These are phyloP conservation scores for Epichloe bromicola DNA, from an alignment of 2,329 filamentous ascomycete genomes.

Conservation along the genomic window DNA sequence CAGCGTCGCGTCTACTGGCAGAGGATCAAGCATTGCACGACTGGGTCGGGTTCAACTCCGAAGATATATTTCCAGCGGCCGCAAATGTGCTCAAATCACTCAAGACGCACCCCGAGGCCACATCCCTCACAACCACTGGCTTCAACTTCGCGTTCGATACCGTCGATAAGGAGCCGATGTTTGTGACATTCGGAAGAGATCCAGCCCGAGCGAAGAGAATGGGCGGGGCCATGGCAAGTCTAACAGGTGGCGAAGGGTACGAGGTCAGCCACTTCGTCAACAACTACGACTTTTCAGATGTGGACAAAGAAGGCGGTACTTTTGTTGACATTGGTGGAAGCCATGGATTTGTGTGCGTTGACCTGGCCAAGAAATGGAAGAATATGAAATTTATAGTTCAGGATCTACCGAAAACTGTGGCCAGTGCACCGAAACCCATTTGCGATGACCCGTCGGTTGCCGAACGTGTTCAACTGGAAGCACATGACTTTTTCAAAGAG, in stretches of 20 bases:
- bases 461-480: slow-evolving; percentile 27
- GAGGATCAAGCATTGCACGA: slow-evolving; percentile 34
- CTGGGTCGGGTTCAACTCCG: slow-evolving; percentile 42
- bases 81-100: slow-evolving; percentile 33
- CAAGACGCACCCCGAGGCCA: slow-evolving; percentile 31
- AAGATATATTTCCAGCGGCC: slow-evolving; percentile 39
- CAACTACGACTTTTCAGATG: slow-evolving; percentile 37
- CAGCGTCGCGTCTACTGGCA: slow-evolving; percentile 37
- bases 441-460: slow-evolving; percentile 25
- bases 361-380: slow-evolving; percentile 36
- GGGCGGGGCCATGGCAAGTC: slow-evolving; percentile 39
- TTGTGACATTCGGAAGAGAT: slow-evolving; percentile 37
- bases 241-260: slow-evolving; percentile 43
- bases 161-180: slow-evolving; percentile 38
- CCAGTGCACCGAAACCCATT: slow-evolving; percentile 31
- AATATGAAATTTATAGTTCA: slow-evolving; percentile 43
- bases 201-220: slow-evolving; percentile 35
- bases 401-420: slow-evolving; percentile 36
- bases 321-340: slow-evolving; percentile 48
- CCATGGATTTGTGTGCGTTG: slow-evolving; percentile 43
- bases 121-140: slow-evolving; percentile 32
- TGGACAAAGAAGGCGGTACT: slow-evolving; percentile 31
- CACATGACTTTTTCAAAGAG: slow-evolving; percentile 45
- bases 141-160: slow-evolving; percentile 40
- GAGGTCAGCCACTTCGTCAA: slow-evolving; percentile 39